These are phyloP conservation scores for Candida dajiaensis DNA, from an alignment of 805 yeast genomes.

Conservation along the genomic window DNA sequence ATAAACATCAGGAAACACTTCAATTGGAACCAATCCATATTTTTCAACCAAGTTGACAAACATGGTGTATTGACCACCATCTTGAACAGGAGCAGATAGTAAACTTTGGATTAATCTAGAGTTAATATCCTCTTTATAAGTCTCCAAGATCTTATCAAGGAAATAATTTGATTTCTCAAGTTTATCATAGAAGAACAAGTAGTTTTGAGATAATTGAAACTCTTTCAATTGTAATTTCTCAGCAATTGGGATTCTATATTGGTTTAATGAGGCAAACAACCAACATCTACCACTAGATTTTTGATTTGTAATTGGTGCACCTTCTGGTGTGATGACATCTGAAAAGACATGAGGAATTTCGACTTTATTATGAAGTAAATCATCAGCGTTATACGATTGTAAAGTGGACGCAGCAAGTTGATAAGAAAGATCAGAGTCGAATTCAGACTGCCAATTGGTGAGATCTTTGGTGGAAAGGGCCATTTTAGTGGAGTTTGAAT, in stretches of 20 bases:
- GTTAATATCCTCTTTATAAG: conserved; percentile 59
- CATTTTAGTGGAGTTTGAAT: not conserved
- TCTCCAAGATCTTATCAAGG: conserved; percentile 68
- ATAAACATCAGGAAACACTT: conserved; percentile 64
- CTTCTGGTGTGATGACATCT: conserved; percentile 37
- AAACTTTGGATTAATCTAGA: conserved; percentile 66
- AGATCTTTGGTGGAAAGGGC: not conserved
- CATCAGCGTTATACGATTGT: conserved; percentile 30
- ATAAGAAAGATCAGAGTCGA: conserved; percentile 24
- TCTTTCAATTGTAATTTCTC: conserved; percentile 56
- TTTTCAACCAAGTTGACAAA: conserved; percentile 68
- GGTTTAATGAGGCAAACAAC: conserved; percentile 81
- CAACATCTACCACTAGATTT: conserved; percentile 78
- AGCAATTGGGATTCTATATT: conserved; percentile 59
- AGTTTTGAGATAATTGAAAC: conserved; percentile 73
- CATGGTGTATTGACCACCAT: conserved; percentile 91
- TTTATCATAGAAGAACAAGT: conserved; percentile 79
- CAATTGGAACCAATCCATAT: conserved; percentile 77
- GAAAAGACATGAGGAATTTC: conserved; percentile 20
- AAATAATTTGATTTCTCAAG: conserved; percentile 80
- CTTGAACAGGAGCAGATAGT: conserved; percentile 60
- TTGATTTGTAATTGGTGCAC: conserved; percentile 66
- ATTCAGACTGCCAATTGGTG: conserved; percentile 18
- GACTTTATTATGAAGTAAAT: conserved; percentile 18
- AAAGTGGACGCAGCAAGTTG: conserved; percentile 30